phyloP scores from a whole-genome alignment of 2,329 filamentous ascomycete genomes.

The Akanthomyces uredinophilus region DNA sequence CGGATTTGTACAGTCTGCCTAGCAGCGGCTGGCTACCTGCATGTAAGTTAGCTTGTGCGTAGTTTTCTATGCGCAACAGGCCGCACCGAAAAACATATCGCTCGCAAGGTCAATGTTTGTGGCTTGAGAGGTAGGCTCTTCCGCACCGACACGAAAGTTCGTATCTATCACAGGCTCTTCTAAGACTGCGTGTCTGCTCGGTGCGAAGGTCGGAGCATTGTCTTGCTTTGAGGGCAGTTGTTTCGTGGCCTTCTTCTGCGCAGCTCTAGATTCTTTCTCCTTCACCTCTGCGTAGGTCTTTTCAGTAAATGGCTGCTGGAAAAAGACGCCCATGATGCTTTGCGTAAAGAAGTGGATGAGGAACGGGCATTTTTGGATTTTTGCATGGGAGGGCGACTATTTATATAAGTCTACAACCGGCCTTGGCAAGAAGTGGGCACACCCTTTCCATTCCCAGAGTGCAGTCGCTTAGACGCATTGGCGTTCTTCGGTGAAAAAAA shows the following conservation, averaged over 20 bases:
- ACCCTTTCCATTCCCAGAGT: too few relatives aligned
- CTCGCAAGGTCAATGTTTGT: background rate
- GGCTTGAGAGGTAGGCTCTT: background rate
- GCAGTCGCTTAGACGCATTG: too few relatives aligned
- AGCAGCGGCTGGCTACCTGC: background rate
- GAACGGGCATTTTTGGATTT: background rate
- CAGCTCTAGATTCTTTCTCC: background rate
- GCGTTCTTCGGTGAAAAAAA: too few relatives aligned
- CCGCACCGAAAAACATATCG: background rate
- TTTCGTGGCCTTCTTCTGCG: background rate
- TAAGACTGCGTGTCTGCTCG: background rate
- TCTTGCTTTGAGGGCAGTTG: background rate
- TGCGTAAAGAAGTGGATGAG: background rate
- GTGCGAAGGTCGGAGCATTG: background rate
- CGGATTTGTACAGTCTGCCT: background rate
- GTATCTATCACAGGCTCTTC: background rate
- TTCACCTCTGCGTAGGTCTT: background rate
- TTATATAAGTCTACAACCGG: background rate
- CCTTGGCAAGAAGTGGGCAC: background rate
- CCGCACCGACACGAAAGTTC: background rate
- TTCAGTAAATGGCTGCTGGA: background rate
- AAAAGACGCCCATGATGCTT: background rate
- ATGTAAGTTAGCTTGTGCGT: background rate
- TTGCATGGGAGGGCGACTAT: background rate
- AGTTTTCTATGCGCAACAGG: background rate